These are phyloP conservation scores for Pittosporum tobira DNA, from an alignment of 129 eudicot species.

Conservation along the genomic window DNA sequence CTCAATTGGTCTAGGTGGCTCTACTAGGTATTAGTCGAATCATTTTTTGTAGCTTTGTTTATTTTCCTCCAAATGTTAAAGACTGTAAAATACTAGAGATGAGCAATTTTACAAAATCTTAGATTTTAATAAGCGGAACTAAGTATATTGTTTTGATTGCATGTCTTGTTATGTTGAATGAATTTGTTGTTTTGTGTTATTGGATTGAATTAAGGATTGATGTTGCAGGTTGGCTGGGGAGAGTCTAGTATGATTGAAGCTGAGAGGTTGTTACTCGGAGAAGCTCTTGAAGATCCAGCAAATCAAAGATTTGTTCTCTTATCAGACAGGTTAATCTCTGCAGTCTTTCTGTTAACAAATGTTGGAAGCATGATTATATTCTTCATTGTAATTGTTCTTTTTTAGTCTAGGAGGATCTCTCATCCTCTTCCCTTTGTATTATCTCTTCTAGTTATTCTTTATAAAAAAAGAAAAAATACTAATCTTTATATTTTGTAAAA, in stretches of 20 bases:
- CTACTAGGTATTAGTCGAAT: conserved; percentile 4
- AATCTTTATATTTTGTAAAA: too few species aligned
- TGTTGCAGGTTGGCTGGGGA: conserved; percentile 97
- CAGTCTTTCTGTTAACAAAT: neutral
- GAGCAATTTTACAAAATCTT: neutral
- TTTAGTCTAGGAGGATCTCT: too few species aligned
- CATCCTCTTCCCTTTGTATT: too few species aligned
- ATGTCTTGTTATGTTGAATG: neutral
- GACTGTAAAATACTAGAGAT: neutral
- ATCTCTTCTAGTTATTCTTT: too few species aligned
- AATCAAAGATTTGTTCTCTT: conserved; percentile 84
- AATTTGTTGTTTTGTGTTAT: conserved; percentile 1
- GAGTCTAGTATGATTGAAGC: conserved; percentile 86
- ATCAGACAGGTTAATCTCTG: conserved; percentile 62
- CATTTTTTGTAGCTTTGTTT: neutral
- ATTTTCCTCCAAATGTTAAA: neutral
- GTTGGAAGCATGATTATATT: neutral
- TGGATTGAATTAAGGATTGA: conserved; percentile 30
- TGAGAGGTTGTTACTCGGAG: conserved; percentile 67
- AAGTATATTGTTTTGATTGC: neutral
- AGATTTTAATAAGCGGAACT: neutral
- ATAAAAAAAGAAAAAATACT: too few species aligned
- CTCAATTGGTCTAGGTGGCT: neutral
- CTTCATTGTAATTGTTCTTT: too few species aligned
- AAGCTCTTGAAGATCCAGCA: conserved; percentile 73